Evolutionary conservation across 805 yeast species (phyloP).

Genomic region (Priceomyces fermenticarens): DNA sequence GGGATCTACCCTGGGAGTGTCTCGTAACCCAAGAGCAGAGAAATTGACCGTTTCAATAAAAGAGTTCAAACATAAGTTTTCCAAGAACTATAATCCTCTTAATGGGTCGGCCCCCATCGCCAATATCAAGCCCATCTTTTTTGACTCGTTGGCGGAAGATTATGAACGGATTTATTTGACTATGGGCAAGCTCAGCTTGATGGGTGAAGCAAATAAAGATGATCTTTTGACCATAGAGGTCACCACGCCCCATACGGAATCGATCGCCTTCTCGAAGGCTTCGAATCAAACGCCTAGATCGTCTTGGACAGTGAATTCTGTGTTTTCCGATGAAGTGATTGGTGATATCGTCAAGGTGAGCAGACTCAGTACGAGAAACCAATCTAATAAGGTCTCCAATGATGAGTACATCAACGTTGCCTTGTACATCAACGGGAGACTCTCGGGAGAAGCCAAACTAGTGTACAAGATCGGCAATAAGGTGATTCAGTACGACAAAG

Average conservation of each 20-base stretch:
- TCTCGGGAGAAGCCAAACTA: constrained; percentile 57
- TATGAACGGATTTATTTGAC: constrained; percentile 61
- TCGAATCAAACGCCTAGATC: constrained; percentile 53
- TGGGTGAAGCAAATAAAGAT: constrained; percentile 22
- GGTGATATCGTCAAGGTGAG: constrained; percentile 68
- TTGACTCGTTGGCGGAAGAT: constrained; percentile 58
- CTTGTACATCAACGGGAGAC: constrained; percentile 61
- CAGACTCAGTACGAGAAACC: constrained; percentile 47
- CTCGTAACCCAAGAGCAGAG: constrained; percentile 79
- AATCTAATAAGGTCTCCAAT: constrained; percentile 31
- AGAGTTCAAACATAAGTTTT: constrained; percentile 57
- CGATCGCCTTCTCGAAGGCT: constrained; percentile 61
- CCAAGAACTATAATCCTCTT: constrained; percentile 16
- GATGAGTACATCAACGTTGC: constrained; percentile 55
- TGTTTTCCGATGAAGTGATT: constrained; percentile 64
- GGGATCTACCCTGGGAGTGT: constrained; percentile 74
- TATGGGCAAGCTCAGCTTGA: constrained; percentile 47
- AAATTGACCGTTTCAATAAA: constrained; percentile 65
- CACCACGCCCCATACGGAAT: constrained; percentile 47
- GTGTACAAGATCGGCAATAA: constrained; percentile 46
- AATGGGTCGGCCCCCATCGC: constrained; percentile 52
- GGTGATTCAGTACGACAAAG: constrained; percentile 45
- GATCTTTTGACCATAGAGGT: constrained; percentile 53
- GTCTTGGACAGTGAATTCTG: constrained; percentile 72
- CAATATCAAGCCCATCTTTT: constrained; percentile 61